Percentiles rank a stretch among this genome's conserved stretches.
These are phyloP conservation scores for Paramarasmius palmivorus DNA, from an alignment of 1,284 basidiomycete genomes.

Conservation along the genomic window DNA sequence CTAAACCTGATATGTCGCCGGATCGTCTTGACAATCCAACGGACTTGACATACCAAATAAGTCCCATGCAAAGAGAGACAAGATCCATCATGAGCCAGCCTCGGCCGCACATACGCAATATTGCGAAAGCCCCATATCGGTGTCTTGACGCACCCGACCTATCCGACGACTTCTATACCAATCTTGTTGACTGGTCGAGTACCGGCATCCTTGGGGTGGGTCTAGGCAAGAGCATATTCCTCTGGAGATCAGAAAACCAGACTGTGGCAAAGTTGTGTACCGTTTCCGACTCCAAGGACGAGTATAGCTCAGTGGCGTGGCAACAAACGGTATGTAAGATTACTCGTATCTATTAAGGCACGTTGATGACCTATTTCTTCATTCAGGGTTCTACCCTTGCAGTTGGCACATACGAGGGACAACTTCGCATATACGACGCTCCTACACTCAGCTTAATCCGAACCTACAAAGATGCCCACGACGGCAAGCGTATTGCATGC, in stretches of 20 bases:
- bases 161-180: constrained; percentile 97
- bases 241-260: constrained; percentile 94
- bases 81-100: constrained; percentile 1
- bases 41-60: constrained; percentile 4
- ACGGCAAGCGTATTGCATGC: constrained; percentile 89
- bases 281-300: constrained; percentile 59
- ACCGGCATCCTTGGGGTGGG: constrained; percentile 95
- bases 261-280: constrained; percentile 92
- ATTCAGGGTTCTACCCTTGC: constrained; percentile 52
- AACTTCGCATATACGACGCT: background rate
- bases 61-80: constrained; percentile 1
- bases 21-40: constrained; percentile 1
- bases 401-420: constrained; percentile 84
- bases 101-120: constrained; percentile 54
- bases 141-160: constrained; percentile 96
- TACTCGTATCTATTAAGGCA: constrained; percentile 32
- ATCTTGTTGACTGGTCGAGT: constrained; percentile 98
- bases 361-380: background rate
- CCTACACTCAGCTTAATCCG: background rate
- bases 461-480: constrained; percentile 84
- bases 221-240: constrained; percentile 87
- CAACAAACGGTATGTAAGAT: constrained; percentile 71
- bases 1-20: background rate
- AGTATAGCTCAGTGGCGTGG: constrained; percentile 87
- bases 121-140: constrained; percentile 95